phyloP scores from a whole-genome alignment of 192 early-diverging fungal species.

The Backusella liffmaniae region DNA sequence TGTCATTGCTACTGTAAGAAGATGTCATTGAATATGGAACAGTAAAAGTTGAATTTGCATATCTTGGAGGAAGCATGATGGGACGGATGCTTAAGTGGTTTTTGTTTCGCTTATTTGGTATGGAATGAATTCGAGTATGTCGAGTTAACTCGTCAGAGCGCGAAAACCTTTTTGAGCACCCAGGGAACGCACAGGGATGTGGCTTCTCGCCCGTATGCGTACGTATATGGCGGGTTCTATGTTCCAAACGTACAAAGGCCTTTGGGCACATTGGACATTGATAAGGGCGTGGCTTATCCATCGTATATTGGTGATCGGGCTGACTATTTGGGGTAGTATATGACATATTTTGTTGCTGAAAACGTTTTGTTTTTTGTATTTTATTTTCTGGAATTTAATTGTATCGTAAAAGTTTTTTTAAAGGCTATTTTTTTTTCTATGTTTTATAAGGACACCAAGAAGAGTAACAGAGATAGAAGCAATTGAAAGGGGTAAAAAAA shows the following conservation, averaged over 20 bases:
- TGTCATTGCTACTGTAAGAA: background rate
- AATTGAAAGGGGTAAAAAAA: background rate
- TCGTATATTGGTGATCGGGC: background rate
- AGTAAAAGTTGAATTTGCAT: background rate
- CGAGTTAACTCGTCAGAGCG: slow-evolving; percentile 72
- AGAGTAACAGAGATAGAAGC: background rate
- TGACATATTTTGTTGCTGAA: background rate
- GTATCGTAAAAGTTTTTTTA: background rate
- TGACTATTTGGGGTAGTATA: background rate
- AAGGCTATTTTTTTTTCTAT: background rate
- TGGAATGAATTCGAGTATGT: slow-evolving; percentile 49
- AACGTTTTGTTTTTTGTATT: background rate
- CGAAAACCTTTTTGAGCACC: slow-evolving; percentile 78
- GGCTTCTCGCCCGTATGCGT: slow-evolving; percentile 86
- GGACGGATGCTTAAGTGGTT: slow-evolving; percentile 12
- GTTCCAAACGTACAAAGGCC: slow-evolving; percentile 75
- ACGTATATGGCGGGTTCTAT: slow-evolving; percentile 78
- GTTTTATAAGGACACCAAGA: background rate
- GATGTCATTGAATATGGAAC: background rate
- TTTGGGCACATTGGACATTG: slow-evolving; percentile 56
- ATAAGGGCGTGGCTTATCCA: slow-evolving; percentile 47
- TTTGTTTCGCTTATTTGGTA: slow-evolving; percentile 20
- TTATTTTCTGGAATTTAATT: background rate
- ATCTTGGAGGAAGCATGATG: slow-evolving; percentile 15
- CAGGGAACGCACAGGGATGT: slow-evolving; percentile 61